Evolutionary conservation across 129 eudicot genomes (phyloP).

Genomic region (Centaurea solstitialis): DNA sequence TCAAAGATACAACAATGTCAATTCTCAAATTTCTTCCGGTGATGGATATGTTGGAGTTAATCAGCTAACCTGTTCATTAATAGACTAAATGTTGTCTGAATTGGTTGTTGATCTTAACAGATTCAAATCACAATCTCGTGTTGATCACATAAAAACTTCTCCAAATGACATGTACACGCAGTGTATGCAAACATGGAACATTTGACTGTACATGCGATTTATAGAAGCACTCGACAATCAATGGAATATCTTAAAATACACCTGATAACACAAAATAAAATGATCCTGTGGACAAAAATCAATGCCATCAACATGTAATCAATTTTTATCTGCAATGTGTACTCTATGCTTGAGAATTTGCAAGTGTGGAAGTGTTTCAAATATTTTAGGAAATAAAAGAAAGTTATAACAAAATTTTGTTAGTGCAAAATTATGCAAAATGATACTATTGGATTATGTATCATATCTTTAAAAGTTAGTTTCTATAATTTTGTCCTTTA

Average conservation of each 20-base stretch:
- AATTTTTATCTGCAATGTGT: not conserved
- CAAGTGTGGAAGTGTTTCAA: not conserved
- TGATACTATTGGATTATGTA: not conserved
- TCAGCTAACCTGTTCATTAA: too few species aligned
- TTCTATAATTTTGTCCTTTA: not conserved
- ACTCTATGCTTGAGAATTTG: not conserved
- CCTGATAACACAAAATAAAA: not conserved
- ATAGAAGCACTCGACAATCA: not conserved
- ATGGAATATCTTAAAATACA: not conserved
- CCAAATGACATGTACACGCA: too few species aligned
- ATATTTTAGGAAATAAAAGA: not conserved
- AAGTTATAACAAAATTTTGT: not conserved
- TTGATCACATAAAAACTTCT: too few species aligned
- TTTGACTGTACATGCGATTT: too few species aligned
- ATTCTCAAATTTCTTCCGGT: too few species aligned
- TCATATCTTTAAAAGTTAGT: not conserved
- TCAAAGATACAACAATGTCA: too few species aligned
- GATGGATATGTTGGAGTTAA: too few species aligned
- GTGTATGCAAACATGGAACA: too few species aligned
- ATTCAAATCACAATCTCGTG: too few species aligned
- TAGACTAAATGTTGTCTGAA: too few species aligned
- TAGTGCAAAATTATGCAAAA: not conserved
- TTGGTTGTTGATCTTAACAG: too few species aligned
- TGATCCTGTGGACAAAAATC: not conserved
- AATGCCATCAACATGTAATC: not conserved